Evolutionary conservation across 805 yeast species (phyloP).

Genomic region (Metschnikowia cerradonensis): DNA sequence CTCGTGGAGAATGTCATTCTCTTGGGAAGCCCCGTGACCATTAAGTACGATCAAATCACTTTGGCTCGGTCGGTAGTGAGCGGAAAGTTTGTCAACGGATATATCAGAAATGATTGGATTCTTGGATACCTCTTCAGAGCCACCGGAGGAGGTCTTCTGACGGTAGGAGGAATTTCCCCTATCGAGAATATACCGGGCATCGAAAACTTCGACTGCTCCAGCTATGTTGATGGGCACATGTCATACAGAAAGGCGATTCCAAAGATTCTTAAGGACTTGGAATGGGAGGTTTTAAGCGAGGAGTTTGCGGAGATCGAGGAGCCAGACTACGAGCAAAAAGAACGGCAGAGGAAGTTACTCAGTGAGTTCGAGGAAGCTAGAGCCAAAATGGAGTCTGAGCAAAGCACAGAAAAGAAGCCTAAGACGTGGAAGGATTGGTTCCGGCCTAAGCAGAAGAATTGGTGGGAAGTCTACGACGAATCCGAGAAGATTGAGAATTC

Average conservation of each 20-base stretch:
- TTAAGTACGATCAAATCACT: conserved; percentile 70
- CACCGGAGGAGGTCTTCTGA: conserved; percentile 86
- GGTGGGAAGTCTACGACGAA: conserved; percentile 55
- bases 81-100: conserved; percentile 87
- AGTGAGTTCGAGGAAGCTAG: conserved; percentile 85
- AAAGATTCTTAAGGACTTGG: conserved; percentile 58
- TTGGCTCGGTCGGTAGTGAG: conserved; percentile 81
- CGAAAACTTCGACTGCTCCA: conserved; percentile 86
- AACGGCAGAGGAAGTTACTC: conserved; percentile 77
- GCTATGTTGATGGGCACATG: conserved; percentile 90
- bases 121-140: conserved; percentile 93
- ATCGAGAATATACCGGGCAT: conserved; percentile 58
- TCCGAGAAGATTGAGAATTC: conserved; percentile 5
- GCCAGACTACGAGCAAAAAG: conserved; percentile 84
- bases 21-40: conserved; percentile 85
- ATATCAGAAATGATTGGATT: conserved; percentile 91
- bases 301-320: conserved; percentile 95
- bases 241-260: conserved; percentile 96
- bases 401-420: conserved; percentile 30
- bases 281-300: conserved; percentile 81
- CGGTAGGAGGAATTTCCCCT: conserved; percentile 88
- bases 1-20: conserved; percentile 82
- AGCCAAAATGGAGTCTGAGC: conserved; percentile 49
- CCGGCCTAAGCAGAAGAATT: conserved; percentile 46
- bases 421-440: conserved; percentile 50